Conservation (phyloP, 2,329 filamentous ascomycete species). For the Sordariomycetes sp. region DNA sequence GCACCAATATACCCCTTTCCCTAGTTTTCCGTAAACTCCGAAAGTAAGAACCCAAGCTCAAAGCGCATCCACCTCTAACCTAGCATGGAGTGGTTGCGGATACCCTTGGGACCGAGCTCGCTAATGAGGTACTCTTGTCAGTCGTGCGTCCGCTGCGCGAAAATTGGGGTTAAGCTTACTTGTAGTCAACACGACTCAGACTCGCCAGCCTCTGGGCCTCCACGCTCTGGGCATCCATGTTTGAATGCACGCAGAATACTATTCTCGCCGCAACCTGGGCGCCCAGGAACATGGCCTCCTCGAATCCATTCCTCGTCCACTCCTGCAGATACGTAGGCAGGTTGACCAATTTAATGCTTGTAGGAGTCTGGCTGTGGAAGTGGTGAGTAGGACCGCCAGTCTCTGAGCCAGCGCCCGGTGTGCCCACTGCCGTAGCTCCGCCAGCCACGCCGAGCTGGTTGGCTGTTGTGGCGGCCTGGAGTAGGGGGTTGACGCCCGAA, state of each 20-base stretch:
- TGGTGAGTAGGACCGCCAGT: constrained; percentile 31
- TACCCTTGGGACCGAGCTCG: constrained; percentile 44
- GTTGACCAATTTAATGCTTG: constrained; percentile 68
- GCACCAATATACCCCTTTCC: constrained; percentile 1
- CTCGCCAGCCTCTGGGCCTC: constrained; percentile 49
- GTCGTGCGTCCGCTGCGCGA: not conserved
- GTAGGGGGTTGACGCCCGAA: constrained; percentile 72
- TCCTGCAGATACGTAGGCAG: constrained; percentile 81
- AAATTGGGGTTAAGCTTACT: constrained; percentile 32
- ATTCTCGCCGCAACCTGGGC: constrained; percentile 71
- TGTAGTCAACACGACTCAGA: constrained; percentile 49
- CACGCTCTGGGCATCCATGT: constrained; percentile 40
- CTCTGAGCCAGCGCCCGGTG: constrained; percentile 30
- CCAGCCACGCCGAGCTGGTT: constrained; percentile 40
- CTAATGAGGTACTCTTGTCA: constrained; percentile 18
- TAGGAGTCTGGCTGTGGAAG: constrained; percentile 65
- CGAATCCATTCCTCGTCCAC: constrained; percentile 73
- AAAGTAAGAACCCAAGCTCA: not conserved
- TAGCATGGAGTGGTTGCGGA: constrained; percentile 45
- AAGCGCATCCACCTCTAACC: constrained; percentile 17
- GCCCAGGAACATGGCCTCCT: constrained; percentile 80
- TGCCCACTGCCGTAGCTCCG: constrained; percentile 28
- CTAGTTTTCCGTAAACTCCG: not conserved
- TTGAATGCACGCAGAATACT: constrained; percentile 47
- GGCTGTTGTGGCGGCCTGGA: constrained; percentile 81